Percentiles rank a stretch among this genome's conserved stretches.
Evolutionary conservation across 1,139 yeast species (phyloP).

Genomic region (Lodderomyces theae): DNA sequence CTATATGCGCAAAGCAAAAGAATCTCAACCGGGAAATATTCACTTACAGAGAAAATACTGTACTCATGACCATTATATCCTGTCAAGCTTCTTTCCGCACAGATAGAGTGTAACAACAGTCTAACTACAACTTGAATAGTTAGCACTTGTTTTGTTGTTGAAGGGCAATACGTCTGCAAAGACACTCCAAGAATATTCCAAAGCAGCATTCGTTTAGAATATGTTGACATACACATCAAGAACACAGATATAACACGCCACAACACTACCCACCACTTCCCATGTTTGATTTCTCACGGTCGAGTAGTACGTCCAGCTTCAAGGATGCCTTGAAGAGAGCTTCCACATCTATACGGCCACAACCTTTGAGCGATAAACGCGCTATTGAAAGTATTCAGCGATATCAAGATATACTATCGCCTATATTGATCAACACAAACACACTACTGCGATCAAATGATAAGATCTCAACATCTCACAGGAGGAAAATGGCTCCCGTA

Average conservation of each 20-base stretch:
- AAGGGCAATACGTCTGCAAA: too few relatives aligned
- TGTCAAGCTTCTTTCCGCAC: too few relatives aligned
- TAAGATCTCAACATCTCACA: background rate
- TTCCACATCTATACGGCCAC: conserved; percentile 9
- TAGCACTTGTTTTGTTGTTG: too few relatives aligned
- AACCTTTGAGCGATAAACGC: conserved; percentile 5
- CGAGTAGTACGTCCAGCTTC: background rate
- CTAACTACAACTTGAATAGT: too few relatives aligned
- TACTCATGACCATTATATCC: too few relatives aligned
- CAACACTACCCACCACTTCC: background rate
- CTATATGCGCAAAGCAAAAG: too few relatives aligned
- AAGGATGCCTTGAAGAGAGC: conserved; percentile 7
- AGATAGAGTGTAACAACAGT: too few relatives aligned
- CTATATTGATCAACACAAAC: conserved; percentile 12
- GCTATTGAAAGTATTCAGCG: conserved; percentile 8
- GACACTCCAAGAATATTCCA: too few relatives aligned
- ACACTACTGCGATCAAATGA: conserved; percentile 1
- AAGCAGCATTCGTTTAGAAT: background rate
- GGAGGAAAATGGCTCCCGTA: conserved; percentile 16
- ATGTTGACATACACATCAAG: background rate
- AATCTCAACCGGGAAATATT: too few relatives aligned
- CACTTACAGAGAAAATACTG: too few relatives aligned
- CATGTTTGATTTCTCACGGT: background rate
- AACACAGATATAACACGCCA: background rate
- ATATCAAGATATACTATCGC: conserved; percentile 18